Evolutionary conservation across 2,329 filamentous ascomycete species (phyloP).

Genomic region (Alternaria atra): DNA sequence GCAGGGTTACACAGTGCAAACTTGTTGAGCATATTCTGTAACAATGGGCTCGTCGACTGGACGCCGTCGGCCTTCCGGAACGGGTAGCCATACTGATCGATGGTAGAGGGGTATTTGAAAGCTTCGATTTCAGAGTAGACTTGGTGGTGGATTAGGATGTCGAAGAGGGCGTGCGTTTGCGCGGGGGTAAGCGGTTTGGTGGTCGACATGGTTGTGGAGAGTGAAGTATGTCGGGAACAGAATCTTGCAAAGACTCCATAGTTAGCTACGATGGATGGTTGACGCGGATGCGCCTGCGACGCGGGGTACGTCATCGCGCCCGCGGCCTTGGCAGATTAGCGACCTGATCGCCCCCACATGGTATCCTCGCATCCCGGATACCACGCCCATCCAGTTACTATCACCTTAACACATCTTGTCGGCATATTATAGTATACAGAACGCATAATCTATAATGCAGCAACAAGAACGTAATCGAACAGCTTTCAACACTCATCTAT

Average conservation of each 20-base stretch:
- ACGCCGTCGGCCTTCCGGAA: conserved; percentile 61
- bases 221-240: conserved; percentile 3
- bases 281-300: conserved; percentile 18
- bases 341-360: conserved; percentile 2
- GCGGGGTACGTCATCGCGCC: conserved; percentile 24
- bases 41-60: conserved; percentile 67
- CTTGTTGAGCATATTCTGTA: conserved; percentile 73
- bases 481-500: too few relatives aligned
- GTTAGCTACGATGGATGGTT: conserved; percentile 4
- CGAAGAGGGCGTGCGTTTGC: conserved; percentile 62
- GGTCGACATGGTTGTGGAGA: conserved; percentile 24
- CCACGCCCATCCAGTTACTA: not conserved
- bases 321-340: conserved; percentile 14
- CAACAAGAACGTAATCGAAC: too few relatives aligned
- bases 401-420: too few relatives aligned
- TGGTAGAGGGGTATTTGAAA: conserved; percentile 72
- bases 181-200: conserved; percentile 51
- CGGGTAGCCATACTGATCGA: conserved; percentile 74
- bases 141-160: conserved; percentile 64
- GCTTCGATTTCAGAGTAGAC: conserved; percentile 73
- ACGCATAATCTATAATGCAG: too few relatives aligned
- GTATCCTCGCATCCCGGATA: not conserved
- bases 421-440: too few relatives aligned
- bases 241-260: conserved; percentile 7
- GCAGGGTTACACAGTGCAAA: conserved; percentile 74